A percentile compares a stretch with the other conserved stretches of the same genome.
These are phyloP conservation scores for Pyrus hybrid DNA, from an alignment of 331 rosid genomes.

Conservation along the genomic window DNA sequence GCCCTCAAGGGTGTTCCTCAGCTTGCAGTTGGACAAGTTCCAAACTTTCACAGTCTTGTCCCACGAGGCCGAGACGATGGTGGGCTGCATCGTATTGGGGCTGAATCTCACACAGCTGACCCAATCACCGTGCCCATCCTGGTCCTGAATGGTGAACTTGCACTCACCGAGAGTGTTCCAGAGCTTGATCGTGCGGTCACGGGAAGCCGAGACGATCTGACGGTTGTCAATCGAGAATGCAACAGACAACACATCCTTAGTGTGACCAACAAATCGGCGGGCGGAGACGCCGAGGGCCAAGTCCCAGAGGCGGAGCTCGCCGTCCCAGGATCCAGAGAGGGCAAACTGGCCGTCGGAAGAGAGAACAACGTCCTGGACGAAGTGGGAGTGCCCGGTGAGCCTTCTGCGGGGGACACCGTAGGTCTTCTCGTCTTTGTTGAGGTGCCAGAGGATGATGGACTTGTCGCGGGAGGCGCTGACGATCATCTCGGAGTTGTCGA, in stretches of 20 bases:
- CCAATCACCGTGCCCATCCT: constrained; percentile 81
- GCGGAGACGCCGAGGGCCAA: constrained; percentile 73
- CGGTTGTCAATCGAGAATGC: constrained; percentile 96
- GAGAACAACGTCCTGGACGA: constrained; percentile 87
- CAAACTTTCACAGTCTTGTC: constrained; percentile 80
- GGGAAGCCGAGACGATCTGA: constrained; percentile 96
- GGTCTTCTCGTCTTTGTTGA: constrained; percentile 81
- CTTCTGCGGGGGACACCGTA: constrained; percentile 95
- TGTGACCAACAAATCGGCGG: constrained; percentile 88
- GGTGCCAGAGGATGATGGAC: constrained; percentile 79
- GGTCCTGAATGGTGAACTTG: constrained; percentile 80
- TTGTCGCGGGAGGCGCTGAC: constrained; percentile 89
- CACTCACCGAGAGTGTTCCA: constrained; percentile 99
- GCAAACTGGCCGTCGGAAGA: constrained; percentile 99
- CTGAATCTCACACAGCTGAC: constrained; percentile 85
- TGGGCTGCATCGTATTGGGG: constrained; percentile 64
- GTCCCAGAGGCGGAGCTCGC: constrained; percentile 98
- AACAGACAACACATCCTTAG: constrained; percentile 89
- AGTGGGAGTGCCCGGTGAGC: constrained; percentile 86
- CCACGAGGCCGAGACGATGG: constrained; percentile 93
- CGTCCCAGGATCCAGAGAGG: constrained; percentile 98
- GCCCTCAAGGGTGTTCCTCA: constrained; percentile 61
- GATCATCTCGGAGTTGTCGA: constrained; percentile 83
- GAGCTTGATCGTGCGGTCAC: constrained; percentile 93
- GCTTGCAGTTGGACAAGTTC: constrained; percentile 81